phyloP scores from a whole-genome alignment of 441 rosid genomes.

The California macrophylla region DNA sequence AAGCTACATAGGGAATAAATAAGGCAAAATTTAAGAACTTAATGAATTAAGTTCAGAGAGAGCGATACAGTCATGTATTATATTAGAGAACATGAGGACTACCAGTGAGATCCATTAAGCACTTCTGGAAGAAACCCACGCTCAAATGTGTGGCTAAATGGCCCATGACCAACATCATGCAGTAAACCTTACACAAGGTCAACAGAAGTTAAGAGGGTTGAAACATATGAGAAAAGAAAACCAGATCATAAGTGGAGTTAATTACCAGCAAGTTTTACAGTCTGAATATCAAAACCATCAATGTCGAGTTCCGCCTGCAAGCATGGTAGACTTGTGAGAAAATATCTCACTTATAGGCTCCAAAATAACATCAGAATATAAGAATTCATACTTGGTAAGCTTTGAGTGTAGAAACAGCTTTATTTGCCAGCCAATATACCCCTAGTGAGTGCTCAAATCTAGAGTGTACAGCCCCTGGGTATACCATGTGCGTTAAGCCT shows the following conservation, averaged over 20 bases:
- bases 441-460: slow-evolving; percentile 73
- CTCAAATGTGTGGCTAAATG: slow-evolving; percentile 70
- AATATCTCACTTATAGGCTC: slow-evolving; percentile 2
- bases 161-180: slow-evolving; percentile 82
- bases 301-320: slow-evolving; percentile 52
- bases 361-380: slow-evolving; percentile 11
- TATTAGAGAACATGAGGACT: slow-evolving; percentile 12
- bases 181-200: slow-evolving; percentile 39
- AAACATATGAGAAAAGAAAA: background rate
- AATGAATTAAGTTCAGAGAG: background rate
- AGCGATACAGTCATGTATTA: background rate
- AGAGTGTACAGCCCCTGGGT: slow-evolving; percentile 75
- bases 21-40: background rate
- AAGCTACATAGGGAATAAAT: background rate
- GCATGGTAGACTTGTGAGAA: slow-evolving; percentile 13
- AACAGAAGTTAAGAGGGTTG: slow-evolving; percentile 4
- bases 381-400: slow-evolving; percentile 39
- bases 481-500: slow-evolving; percentile 53
- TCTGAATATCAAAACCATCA: slow-evolving; percentile 34
- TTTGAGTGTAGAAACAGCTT: slow-evolving; percentile 39
- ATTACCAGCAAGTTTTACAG: slow-evolving; percentile 66
- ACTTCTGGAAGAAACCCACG: slow-evolving; percentile 44
- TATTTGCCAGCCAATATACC: slow-evolving; percentile 51
- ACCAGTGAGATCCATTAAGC: slow-evolving; percentile 36
- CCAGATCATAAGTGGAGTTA: slow-evolving; percentile 3